Evolutionary conservation across 441 rosid species (phyloP), one percentile per base, ranked within the genome.

Genomic region (Hura crepitans): DNA sequence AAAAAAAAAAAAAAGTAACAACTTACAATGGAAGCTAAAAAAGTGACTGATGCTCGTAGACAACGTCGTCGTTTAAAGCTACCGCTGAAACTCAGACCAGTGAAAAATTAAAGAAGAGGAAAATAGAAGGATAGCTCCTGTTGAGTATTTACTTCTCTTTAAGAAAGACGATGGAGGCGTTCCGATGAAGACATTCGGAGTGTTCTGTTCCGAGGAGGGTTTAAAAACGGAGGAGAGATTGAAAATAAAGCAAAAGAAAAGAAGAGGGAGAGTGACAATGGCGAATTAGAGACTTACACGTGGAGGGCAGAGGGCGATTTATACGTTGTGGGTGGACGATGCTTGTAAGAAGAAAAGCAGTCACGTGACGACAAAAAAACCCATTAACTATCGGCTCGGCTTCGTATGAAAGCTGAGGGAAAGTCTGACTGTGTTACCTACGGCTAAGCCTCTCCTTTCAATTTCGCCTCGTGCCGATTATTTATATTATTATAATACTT

Each of bases 21-120:
- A 79, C 86, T 79, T 79, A 81, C 70, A 49, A 62, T 73, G 70
- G 55, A 79, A 69, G 79, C 81, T 57, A 58, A 2, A 35, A 50
- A 14, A 22, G 39, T 50, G 35, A 47, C 42, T 31, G 67, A 30
- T 46, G 30, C 56, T 3, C 17, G 43, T 25, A 42, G 37, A 55
- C 37, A 42, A 69, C 46, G 59, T 33, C 68, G 69, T 47, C 28
- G 74, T 65, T 31, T n/a, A n/a, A 31, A 59, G 31, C 42, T 49
- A 46, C 64, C 7, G 39, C 7, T 7, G 43, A 55, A 30, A 30
- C 9, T 65, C 12, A 12, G 51, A n/a, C n/a, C n/a, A n/a, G n/a
- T n/a, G n/a, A n/a, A n/a, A n/a, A n/a, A n/a, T n/a, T n/a, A n/a
- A n/a, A 47, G 23, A 4, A 10, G 18, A 14, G 0, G 10, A 18